phyloP scores from a whole-genome alignment of 2,329 filamentous ascomycete species.

The Parascedosporium putredinis region DNA sequence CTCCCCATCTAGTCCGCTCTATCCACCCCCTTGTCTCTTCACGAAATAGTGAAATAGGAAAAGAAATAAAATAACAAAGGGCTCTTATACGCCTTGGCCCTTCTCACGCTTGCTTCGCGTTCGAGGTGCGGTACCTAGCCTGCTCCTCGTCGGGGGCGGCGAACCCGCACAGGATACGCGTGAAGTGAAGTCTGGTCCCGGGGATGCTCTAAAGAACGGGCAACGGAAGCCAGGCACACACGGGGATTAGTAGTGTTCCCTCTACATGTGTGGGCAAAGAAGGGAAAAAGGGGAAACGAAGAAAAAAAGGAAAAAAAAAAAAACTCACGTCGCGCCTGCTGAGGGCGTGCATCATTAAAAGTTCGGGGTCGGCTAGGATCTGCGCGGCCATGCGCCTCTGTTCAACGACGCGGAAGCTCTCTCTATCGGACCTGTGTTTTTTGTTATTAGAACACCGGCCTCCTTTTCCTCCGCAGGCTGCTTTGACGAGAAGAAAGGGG shows the following conservation, averaged over 20 bases:
- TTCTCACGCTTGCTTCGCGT: background rate
- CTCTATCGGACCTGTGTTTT: slow-evolving; percentile 16
- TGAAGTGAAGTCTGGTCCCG: slow-evolving; percentile 45
- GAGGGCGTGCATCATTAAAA: slow-evolving; percentile 49
- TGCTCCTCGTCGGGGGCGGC: slow-evolving; percentile 12
- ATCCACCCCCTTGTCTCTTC: no score
- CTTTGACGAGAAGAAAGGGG: background rate
- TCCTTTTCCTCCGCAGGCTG: background rate
- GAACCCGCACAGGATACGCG: slow-evolving; percentile 43
- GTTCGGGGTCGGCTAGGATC: slow-evolving; percentile 46
- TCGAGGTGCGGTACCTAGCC: background rate
- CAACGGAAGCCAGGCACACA: no score
- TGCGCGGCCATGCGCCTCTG: slow-evolving; percentile 38
- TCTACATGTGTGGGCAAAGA: background rate
- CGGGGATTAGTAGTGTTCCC: no score
- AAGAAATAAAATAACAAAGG: no score
- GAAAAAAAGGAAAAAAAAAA: background rate
- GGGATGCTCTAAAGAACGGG: slow-evolving; percentile 43
- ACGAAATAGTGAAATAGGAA: no score
- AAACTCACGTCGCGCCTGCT: slow-evolving; percentile 40
- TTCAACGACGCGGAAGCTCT: slow-evolving; percentile 32
- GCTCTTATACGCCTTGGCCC: no score
- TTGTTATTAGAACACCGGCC: no score
- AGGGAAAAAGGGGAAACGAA: background rate
- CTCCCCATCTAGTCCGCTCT: no score